Conservation (phyloP, 768 basidiomycete species). For the Ephemerocybe angulata region DNA sequence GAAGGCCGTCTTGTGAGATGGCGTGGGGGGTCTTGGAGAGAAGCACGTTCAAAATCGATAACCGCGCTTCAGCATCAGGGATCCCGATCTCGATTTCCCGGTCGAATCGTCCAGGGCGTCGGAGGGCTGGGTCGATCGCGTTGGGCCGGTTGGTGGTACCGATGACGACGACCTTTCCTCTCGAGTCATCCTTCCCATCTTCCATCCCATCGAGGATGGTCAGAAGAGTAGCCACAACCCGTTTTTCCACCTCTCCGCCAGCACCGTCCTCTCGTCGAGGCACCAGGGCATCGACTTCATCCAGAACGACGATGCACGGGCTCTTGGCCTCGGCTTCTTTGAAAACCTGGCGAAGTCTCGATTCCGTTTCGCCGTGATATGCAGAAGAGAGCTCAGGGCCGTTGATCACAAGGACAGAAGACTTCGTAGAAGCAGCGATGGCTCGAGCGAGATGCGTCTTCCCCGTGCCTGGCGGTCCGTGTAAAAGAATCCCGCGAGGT, state of each 20-base stretch:
- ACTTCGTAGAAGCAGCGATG: slow-evolving; percentile 82
- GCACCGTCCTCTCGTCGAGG: slow-evolving; percentile 86
- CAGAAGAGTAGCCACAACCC: slow-evolving; percentile 91
- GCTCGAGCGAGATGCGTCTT: slow-evolving; percentile 96
- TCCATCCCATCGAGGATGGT: slow-evolving; percentile 94
- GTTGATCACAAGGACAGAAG: slow-evolving; percentile 89
- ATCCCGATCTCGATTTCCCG: slow-evolving; percentile 95
- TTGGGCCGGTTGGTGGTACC: slow-evolving; percentile 96
- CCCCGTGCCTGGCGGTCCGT: slow-evolving; percentile 96
- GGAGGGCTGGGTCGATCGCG: slow-evolving; percentile 89
- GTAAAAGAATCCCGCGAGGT: slow-evolving; percentile 90
- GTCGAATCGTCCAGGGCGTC: slow-evolving; percentile 89
- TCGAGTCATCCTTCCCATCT: slow-evolving; percentile 39
- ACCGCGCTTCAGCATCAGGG: slow-evolving; percentile 81
- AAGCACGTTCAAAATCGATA: slow-evolving; percentile 83
- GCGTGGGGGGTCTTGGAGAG: slow-evolving; percentile 76
- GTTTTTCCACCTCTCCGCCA: slow-evolving; percentile 92
- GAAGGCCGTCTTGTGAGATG: slow-evolving; percentile 58
- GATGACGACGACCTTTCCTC: slow-evolving; percentile 81
- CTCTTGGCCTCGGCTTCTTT: slow-evolving; percentile 74
- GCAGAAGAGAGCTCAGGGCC: slow-evolving; percentile 94
- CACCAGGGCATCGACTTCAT: slow-evolving; percentile 94
- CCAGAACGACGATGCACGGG: slow-evolving; percentile 91
- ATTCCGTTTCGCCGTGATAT: slow-evolving; percentile 96
- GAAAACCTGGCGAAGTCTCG: slow-evolving; percentile 86